A percentile compares a stretch with the other conserved stretches of the same genome.
Evolutionary conservation across 306 rosid species (phyloP).

Genomic region (Sesbania bispinosa): DNA sequence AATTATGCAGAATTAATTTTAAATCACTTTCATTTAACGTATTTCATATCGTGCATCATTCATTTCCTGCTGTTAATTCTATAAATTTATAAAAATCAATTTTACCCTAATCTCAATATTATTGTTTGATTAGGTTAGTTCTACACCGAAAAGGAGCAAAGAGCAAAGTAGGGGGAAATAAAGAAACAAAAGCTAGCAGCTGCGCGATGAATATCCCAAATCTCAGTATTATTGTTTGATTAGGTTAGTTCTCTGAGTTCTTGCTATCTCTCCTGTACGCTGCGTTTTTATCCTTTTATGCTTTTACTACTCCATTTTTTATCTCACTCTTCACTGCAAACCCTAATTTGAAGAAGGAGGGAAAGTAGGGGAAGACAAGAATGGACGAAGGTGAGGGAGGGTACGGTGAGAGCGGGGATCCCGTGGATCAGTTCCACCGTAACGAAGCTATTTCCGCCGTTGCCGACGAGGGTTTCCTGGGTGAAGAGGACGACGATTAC

Average conservation of each 20-base stretch:
- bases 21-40: too few relatives aligned
- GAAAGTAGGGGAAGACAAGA: neutral
- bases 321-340: constrained; percentile 5
- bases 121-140: too few relatives aligned
- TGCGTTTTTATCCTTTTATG: neutral
- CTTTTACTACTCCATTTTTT: neutral
- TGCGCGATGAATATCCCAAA: too few relatives aligned
- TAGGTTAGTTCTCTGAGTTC: too few relatives aligned
- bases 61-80: too few relatives aligned
- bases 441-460: constrained; percentile 99
- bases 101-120: too few relatives aligned
- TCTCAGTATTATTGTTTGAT: neutral
- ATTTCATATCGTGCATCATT: too few relatives aligned
- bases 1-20: too few relatives aligned
- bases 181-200: too few relatives aligned
- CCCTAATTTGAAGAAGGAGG: constrained; percentile 8
- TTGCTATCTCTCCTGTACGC: neutral
- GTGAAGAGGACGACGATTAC: constrained; percentile 88
- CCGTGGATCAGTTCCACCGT: constrained; percentile 85
- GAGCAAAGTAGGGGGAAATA: too few relatives aligned
- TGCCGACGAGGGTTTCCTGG: constrained; percentile 82
- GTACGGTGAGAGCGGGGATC: constrained; percentile 66
- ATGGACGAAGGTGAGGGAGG: constrained; percentile 72
- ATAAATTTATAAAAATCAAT: too few relatives aligned
- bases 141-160: too few relatives aligned